Evolutionary conservation across 2,329 filamentous ascomycete genomes (phyloP), one percentile per base, ranked within the genome.

Genomic region (Trichoderma koningiopsis): DNA sequence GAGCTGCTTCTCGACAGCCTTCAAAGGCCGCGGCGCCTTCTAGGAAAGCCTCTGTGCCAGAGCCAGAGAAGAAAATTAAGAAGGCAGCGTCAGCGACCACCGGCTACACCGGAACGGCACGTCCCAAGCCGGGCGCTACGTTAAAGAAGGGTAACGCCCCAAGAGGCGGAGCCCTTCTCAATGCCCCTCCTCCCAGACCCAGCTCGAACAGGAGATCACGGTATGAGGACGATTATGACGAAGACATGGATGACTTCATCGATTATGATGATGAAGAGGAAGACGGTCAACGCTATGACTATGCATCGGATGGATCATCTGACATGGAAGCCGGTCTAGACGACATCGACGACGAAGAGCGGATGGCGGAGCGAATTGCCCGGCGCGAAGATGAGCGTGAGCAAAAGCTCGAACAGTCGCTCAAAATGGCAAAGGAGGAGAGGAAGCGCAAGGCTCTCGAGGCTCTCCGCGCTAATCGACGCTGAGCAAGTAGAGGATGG

Each of bases 311-410:
- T 67, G 88, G 77, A 6, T 91, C 89, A 5, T 92, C 90, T 6
- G 92, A 93, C 74, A 94, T 94, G 90, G 91, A 94, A 77, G 92
- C 91, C 2, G 91, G 91, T 40, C 77, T 91, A 47, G 90, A 89
- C 70, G 91, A 94, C 73, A 87, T 94, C 64, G 91, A 93, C 71
- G 82, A 85, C 43, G 92, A 95, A 77, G 92, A 95, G 77, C 81
- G 83, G 58, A 76, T 81, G 61, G 90, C 91, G 2, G 86, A 90
- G 70, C 79, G 82, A 35, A 83, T 85, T 67, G 92, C 91, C 29
- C 87, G 86, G 56, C 84, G 85, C 58, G 92, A 94, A 76, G 92
- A 94, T 74, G 82, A 86, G 22, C 82, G 87, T 73, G 88, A 91
- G 70, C 81, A 91, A 73, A 84, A 83, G 3, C 84, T 91, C 53